Evolutionary conservation across 495 filamentous ascomycete species (phyloP).

Genomic region (Aspergillus incahuasiensis): DNA sequence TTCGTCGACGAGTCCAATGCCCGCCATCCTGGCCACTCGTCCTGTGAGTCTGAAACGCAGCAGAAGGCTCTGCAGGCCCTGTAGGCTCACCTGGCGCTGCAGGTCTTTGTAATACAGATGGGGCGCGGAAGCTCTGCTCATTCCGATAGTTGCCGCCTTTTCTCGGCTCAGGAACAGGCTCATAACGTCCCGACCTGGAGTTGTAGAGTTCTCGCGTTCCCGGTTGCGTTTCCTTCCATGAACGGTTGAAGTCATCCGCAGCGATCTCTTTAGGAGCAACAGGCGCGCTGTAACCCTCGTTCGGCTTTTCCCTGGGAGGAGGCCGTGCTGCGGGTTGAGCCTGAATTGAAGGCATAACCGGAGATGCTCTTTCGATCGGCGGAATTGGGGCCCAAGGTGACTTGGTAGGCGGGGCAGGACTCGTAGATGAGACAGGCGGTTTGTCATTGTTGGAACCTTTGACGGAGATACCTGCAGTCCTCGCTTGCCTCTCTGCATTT

Average conservation of each 20-base stretch:
- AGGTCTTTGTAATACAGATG: constrained; percentile 72
- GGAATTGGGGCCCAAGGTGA: constrained; percentile 89
- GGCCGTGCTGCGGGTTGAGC: constrained; percentile 21
- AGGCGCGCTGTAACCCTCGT: constrained; percentile 29
- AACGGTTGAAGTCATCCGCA: constrained; percentile 88
- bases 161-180: constrained; percentile 75
- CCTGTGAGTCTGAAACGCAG: constrained; percentile 83
- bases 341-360: constrained; percentile 49
- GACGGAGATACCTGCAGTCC: constrained; percentile 53
- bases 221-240: constrained; percentile 68
- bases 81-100: constrained; percentile 49
- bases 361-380: constrained; percentile 75
- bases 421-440: constrained; percentile 73
- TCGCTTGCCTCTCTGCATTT: constrained; percentile 48
- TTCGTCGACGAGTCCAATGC: constrained; percentile 72
- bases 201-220: constrained; percentile 78
- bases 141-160: constrained; percentile 58
- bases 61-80: constrained; percentile 82
- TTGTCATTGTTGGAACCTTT: constrained; percentile 66
- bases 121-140: constrained; percentile 64
- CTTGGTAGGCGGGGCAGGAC: constrained; percentile 71
- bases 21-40: constrained; percentile 59
- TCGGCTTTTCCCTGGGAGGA: constrained; percentile 30
- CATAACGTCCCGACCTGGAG: constrained; percentile 88
- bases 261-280: constrained; percentile 74